Evolutionary conservation across 805 yeast species (phyloP).

Genomic region (Ogataea siamensis): DNA sequence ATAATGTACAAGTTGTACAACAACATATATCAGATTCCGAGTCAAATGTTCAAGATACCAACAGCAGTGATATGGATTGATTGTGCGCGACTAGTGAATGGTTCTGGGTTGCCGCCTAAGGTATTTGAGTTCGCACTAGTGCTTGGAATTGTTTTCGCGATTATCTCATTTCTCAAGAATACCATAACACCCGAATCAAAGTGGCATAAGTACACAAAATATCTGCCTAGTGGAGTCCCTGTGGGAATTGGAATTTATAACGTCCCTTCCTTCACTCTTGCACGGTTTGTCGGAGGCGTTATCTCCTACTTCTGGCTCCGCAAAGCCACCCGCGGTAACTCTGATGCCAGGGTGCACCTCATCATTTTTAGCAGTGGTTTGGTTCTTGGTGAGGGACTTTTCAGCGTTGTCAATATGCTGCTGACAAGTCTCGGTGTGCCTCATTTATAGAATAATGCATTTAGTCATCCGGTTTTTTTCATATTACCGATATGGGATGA

Average conservation of each 20-base stretch:
- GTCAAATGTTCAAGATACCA: slow-evolving; percentile 78
- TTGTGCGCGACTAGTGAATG: slow-evolving; percentile 89
- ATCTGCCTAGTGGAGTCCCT: slow-evolving; percentile 91
- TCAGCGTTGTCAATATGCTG: slow-evolving; percentile 78
- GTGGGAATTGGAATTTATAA: slow-evolving; percentile 97
- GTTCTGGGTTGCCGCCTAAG: slow-evolving; percentile 81
- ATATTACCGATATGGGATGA: not conserved
- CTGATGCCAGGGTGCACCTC: slow-evolving; percentile 58
- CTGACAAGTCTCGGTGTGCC: slow-evolving; percentile 69
- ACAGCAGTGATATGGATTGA: slow-evolving; percentile 97
- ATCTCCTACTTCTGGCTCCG: slow-evolving; percentile 58
- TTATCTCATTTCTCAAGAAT: slow-evolving; percentile 64
- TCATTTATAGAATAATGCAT: slow-evolving; percentile 38
- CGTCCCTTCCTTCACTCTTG: slow-evolving; percentile 88
- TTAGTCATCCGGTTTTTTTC: not conserved
- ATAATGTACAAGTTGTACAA: slow-evolving; percentile 82
- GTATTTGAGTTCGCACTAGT: slow-evolving; percentile 59
- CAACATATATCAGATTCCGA: slow-evolving; percentile 81
- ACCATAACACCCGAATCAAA: slow-evolving; percentile 37
- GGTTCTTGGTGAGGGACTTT: slow-evolving; percentile 90
- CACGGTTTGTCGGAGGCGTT: slow-evolving; percentile 88
- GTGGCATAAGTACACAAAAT: slow-evolving; percentile 42
- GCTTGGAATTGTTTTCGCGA: slow-evolving; percentile 68
- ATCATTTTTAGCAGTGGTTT: slow-evolving; percentile 90
- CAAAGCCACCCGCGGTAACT: slow-evolving; percentile 17